Percentiles rank a stretch among this genome's conserved stretches.
phyloP scores from a whole-genome alignment of 768 basidiomycete species.

The Multifurca ochricompacta region DNA sequence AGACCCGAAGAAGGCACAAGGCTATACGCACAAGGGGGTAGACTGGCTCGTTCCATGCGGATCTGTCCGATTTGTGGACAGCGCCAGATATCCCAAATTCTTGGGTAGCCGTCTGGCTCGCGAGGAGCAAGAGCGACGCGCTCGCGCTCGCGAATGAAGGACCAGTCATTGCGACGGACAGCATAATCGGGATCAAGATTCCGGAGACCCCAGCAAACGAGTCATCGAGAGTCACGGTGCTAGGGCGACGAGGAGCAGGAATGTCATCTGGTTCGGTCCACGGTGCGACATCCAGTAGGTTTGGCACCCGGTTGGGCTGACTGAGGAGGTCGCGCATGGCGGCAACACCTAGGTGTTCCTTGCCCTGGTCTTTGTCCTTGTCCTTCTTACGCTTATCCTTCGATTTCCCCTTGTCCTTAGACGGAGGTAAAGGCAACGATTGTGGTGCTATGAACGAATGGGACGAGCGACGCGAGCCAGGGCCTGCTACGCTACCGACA shows the following conservation, averaged over 20 bases:
- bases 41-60: slow-evolving; percentile 12
- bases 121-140: neutral
- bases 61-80: slow-evolving; percentile 32
- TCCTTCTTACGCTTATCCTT: slow-evolving; percentile 16
- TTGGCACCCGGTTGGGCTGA: neutral
- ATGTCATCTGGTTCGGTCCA: slow-evolving; percentile 4
- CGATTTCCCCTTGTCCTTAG: slow-evolving; percentile 8
- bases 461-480: slow-evolving; percentile 15
- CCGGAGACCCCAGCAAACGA: slow-evolving; percentile 33
- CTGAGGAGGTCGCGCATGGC: slow-evolving; percentile 1
- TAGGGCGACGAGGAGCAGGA: slow-evolving; percentile 12
- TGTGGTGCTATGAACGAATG: slow-evolving; percentile 14
- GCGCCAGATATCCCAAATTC: slow-evolving; percentile 20
- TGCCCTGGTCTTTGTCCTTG: slow-evolving; percentile 9
- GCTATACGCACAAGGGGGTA: slow-evolving; percentile 13
- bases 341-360: neutral
- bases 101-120: slow-evolving; percentile 10
- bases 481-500: neutral
- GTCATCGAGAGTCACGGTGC: slow-evolving; percentile 29
- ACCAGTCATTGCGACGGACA: slow-evolving; percentile 8
- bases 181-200: slow-evolving; percentile 37
- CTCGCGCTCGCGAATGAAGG: slow-evolving; percentile 8
- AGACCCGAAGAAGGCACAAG: neutral
- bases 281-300: slow-evolving; percentile 10
- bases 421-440: slow-evolving; percentile 11